Evolutionary conservation across 441 rosid species (phyloP).

Genomic region (Populus hybrid): DNA sequence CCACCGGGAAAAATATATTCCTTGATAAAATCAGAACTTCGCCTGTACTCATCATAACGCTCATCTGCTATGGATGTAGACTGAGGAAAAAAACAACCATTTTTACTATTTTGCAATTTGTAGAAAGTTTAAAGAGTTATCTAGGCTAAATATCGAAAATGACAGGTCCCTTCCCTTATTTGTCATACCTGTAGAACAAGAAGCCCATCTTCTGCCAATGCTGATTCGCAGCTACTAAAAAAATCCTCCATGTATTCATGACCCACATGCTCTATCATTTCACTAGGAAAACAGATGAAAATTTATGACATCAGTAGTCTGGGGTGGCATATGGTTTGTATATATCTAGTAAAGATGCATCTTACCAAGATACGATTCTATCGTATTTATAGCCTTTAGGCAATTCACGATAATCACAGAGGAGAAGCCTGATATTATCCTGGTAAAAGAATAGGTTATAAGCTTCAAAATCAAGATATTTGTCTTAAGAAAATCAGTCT

Average conservation of each 20-base stretch:
- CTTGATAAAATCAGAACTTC: constrained; percentile 79
- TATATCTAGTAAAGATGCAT: no score
- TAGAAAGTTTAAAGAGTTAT: no score
- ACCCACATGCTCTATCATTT: constrained; percentile 83
- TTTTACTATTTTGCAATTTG: no score
- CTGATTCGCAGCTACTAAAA: constrained; percentile 64
- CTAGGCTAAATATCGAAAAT: no score
- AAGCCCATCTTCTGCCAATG: constrained; percentile 67
- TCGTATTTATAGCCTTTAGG: constrained; percentile 47
- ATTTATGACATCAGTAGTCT: no score
- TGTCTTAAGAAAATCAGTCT: not conserved
- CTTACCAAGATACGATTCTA: constrained; percentile 72
- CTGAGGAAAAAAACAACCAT: constrained; percentile 7
- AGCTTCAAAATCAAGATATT: no score
- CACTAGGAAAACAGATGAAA: constrained; percentile 31
- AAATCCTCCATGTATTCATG: constrained; percentile 78
- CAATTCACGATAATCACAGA: constrained; percentile 68
- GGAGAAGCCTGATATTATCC: constrained; percentile 58
- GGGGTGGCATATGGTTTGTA: no score
- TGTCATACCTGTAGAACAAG: constrained; percentile 63
- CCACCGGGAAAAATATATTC: constrained; percentile 93
- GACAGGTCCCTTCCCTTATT: no score
- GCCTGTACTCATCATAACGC: constrained; percentile 69
- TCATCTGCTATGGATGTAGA: constrained; percentile 83
- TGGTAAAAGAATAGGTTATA: constrained; percentile 10